Evolutionary conservation across 1,284 basidiomycete species (phyloP).

Genomic region (Leccinum solheimii): DNA sequence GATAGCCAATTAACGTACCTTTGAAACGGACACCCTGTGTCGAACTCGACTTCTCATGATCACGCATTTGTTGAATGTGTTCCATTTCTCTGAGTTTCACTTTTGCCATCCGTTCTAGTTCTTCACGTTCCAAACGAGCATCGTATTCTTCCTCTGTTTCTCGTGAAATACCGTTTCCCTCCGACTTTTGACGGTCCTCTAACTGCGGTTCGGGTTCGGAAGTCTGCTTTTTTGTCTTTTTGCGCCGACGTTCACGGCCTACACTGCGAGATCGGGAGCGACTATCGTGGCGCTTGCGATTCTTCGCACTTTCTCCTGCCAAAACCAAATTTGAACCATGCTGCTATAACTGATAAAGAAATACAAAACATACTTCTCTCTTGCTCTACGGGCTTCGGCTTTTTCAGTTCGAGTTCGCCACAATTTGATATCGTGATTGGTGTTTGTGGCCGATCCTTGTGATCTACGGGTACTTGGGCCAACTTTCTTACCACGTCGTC

Average conservation of each 20-base stretch:
- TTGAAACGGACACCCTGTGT: constrained; percentile 60
- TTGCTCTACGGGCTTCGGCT: constrained; percentile 26
- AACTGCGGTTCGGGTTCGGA: constrained; percentile 14
- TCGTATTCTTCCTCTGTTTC: constrained; percentile 70
- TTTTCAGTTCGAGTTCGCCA: constrained; percentile 80
- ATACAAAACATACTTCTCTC: constrained; percentile 17
- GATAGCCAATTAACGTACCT: constrained; percentile 37
- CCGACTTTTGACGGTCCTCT: constrained; percentile 12
- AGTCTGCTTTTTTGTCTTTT: constrained; percentile 31
- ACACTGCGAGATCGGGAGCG: constrained; percentile 34
- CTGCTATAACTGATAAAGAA: neutral
- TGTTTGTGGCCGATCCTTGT: constrained; percentile 67
- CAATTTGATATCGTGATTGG: constrained; percentile 78
- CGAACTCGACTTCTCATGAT: constrained; percentile 36
- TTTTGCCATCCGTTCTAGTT: constrained; percentile 57
- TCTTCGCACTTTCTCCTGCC: constrained; percentile 11
- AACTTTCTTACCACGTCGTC: constrained; percentile 60
- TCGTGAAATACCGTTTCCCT: constrained; percentile 14
- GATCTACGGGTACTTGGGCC: constrained; percentile 59
- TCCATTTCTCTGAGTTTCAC: constrained; percentile 50
- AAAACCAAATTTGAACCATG: neutral
- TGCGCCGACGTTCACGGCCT: constrained; percentile 31
- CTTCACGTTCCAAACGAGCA: constrained; percentile 67
- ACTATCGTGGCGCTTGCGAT: constrained; percentile 37
- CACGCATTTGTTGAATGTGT: constrained; percentile 42